Percentiles rank a stretch among this genome's conserved stretches.
Evolutionary conservation across 768 basidiomycete species (phyloP).

Genomic region (Phanerochaete sordida): DNA sequence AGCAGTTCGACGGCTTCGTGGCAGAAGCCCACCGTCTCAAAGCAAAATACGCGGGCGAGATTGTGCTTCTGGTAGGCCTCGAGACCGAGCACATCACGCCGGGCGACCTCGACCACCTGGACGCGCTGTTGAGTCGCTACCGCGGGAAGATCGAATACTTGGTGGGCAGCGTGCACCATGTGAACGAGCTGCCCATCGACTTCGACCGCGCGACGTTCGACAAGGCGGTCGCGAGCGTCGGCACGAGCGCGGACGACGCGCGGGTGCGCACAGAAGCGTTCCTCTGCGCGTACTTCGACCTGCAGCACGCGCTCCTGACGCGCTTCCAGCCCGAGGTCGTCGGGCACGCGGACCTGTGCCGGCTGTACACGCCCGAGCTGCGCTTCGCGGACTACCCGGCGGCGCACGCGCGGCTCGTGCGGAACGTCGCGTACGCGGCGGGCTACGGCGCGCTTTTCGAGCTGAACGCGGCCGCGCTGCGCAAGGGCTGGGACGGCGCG

Average conservation of each 20-base stretch:
- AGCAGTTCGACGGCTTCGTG: constrained; percentile 73
- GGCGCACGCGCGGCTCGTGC: constrained; percentile 61
- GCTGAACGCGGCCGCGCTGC: constrained; percentile 86
- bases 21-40: constrained; percentile 79
- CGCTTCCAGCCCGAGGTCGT: constrained; percentile 83
- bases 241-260: constrained; percentile 20
- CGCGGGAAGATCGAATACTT: constrained; percentile 71
- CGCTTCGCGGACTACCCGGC: constrained; percentile 50
- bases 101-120: constrained; percentile 58
- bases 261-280: constrained; percentile 40
- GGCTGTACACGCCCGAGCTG: constrained; percentile 72
- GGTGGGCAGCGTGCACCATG: constrained; percentile 93
- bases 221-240: constrained; percentile 48
- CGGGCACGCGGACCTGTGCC: constrained; percentile 91
- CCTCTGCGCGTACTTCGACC: constrained; percentile 77
- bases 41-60: constrained; percentile 51
- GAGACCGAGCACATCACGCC: constrained; percentile 89
- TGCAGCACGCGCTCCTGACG: constrained; percentile 68
- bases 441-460: constrained; percentile 91
- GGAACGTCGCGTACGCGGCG: constrained; percentile 73
- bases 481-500: constrained; percentile 84
- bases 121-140: constrained; percentile 45
- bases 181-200: constrained; percentile 85
- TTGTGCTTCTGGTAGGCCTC: constrained; percentile 80
- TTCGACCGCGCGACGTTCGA: constrained; percentile 77